Evolutionary conservation across 139 green algal species (phyloP).

Genomic region (Klebsormidium nitens): DNA sequence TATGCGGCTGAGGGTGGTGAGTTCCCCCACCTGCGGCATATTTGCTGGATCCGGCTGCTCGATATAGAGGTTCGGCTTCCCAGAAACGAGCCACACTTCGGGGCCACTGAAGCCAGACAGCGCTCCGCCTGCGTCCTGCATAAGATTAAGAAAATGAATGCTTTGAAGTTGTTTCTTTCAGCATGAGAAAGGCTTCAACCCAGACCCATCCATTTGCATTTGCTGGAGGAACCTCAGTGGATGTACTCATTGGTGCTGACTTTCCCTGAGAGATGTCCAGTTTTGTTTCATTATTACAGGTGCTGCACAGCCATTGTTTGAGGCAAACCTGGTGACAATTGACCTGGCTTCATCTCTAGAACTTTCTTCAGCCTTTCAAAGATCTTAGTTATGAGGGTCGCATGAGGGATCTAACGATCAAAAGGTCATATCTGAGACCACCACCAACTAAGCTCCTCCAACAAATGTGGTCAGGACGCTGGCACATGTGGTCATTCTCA

Average conservation of each 20-base stretch:
- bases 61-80: neutral
- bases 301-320: too few relatives aligned
- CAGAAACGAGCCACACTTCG: neutral
- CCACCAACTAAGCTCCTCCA: too few relatives aligned
- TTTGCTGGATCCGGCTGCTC: neutral
- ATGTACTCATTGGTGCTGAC: neutral
- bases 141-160: conserved; percentile 4
- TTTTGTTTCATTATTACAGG: too few relatives aligned
- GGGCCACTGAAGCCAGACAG: neutral
- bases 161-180: too few relatives aligned
- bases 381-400: too few relatives aligned
- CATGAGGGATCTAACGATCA: too few relatives aligned
- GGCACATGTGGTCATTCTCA: neutral
- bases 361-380: too few relatives aligned
- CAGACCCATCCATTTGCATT: neutral
- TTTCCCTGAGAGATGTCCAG: neutral
- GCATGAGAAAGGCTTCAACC: neutral
- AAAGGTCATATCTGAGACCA: too few relatives aligned
- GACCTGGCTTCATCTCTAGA: too few relatives aligned
- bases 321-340: too few relatives aligned
- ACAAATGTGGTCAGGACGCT: neutral
- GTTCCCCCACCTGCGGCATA: conserved; percentile 1
- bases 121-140: neutral
- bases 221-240: neutral
- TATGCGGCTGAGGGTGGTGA: neutral